Conservation (phyloP, 495 filamentous ascomycete genomes). For the Daldinia childiae region DNA sequence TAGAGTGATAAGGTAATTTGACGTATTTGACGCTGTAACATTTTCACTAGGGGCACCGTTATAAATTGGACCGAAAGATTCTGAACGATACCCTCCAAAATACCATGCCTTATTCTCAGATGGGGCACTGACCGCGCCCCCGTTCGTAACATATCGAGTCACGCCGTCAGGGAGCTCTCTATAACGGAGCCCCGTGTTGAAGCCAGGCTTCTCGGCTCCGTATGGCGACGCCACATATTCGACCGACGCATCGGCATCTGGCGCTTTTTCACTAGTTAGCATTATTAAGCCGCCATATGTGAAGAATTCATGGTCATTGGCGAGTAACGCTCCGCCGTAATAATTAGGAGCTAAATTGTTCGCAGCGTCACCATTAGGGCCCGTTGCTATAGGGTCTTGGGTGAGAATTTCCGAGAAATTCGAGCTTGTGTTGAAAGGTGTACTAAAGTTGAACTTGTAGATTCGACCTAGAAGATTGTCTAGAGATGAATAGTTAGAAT, state of each 20-base stretch:
- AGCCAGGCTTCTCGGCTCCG: conserved; percentile 52
- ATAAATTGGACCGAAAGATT: conserved; percentile 59
- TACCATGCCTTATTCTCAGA: conserved; percentile 80
- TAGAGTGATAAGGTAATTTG: conserved; percentile 66
- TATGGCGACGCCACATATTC: conserved; percentile 64
- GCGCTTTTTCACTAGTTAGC: conserved; percentile 39
- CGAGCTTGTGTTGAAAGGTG: conserved; percentile 62
- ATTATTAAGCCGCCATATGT: conserved; percentile 59
- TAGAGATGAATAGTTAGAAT: conserved; percentile 32
- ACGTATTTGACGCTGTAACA: conserved; percentile 48
- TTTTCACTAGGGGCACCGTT: conserved; percentile 40
- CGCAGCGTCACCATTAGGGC: conserved; percentile 51
- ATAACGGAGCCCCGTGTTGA: conserved; percentile 50
- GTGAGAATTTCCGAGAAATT: conserved; percentile 63
- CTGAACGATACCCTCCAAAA: conserved; percentile 68
- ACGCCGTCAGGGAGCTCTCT: conserved; percentile 53
- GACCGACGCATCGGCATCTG: conserved; percentile 51
- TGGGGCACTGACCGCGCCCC: conserved; percentile 69
- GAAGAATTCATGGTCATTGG: conserved; percentile 69
- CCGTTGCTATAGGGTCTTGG: conserved; percentile 52
- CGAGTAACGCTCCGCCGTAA: conserved; percentile 70
- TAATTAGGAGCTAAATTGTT: conserved; percentile 69
- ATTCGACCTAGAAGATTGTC: conserved; percentile 59
- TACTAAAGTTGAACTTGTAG: conserved; percentile 67
- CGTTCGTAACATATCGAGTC: conserved; percentile 71